These are phyloP conservation scores for Yamadazyma scolyti DNA, from an alignment of 805 yeast genomes.

Conservation along the genomic window DNA sequence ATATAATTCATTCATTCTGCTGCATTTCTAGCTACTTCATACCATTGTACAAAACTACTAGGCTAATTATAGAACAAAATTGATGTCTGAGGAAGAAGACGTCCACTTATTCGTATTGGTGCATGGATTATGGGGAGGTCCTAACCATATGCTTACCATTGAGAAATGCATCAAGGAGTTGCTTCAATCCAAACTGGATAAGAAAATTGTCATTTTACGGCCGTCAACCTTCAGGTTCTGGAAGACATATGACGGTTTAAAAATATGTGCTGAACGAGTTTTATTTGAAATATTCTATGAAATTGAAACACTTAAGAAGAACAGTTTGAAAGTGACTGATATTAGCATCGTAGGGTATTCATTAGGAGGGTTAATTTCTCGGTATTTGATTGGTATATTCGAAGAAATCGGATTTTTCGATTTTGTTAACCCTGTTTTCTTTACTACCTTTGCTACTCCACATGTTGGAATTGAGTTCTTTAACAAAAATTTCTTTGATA, in stretches of 20 bases:
- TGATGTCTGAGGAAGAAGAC: too few species aligned
- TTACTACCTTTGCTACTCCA: conserved; percentile 42
- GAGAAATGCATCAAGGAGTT: conserved; percentile 28
- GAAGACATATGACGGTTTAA: conserved; percentile 43
- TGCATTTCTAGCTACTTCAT: too few species aligned
- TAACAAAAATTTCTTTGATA: conserved; percentile 28
- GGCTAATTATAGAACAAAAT: too few species aligned
- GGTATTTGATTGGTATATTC: conserved; percentile 70
- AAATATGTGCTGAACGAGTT: conserved; percentile 31
- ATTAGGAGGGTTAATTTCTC: conserved; percentile 78
- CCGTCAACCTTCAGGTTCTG: conserved; percentile 41
- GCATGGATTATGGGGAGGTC: conserved; percentile 45
- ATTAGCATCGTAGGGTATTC: conserved; percentile 86
- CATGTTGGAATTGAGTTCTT: conserved; percentile 41
- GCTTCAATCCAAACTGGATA: conserved; percentile 17
- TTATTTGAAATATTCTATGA: conserved; percentile 37
- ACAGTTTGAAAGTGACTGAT: conserved; percentile 44
- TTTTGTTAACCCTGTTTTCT: conserved; percentile 32
- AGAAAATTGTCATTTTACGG: conserved; percentile 30
- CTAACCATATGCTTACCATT: conserved; percentile 36
- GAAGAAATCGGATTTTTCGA: conserved; percentile 33
- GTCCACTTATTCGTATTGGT: conserved; percentile 36
- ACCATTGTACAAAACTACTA: too few species aligned
- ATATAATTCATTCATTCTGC: too few species aligned
- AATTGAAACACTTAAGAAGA: conserved; percentile 32